Conservation (phyloP, 2,329 filamentous ascomycete genomes). For the Fusarium sp. region DNA sequence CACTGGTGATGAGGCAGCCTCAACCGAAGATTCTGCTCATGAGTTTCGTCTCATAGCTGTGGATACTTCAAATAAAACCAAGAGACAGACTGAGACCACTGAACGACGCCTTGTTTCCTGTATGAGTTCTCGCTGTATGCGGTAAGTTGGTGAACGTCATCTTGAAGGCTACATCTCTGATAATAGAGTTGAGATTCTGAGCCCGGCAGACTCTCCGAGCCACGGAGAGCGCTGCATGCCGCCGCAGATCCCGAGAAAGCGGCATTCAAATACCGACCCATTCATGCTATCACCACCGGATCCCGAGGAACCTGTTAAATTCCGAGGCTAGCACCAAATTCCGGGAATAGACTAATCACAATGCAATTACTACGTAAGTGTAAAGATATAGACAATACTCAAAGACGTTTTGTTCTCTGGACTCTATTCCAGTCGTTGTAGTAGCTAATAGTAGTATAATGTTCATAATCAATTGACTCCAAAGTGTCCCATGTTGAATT, state of each 20-base stretch:
- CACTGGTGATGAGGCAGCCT: neutral
- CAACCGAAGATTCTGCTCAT: neutral
- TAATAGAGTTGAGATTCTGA: neutral
- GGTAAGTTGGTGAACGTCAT: neutral
- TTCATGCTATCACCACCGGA: neutral
- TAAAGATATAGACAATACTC: neutral
- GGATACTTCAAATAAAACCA: neutral
- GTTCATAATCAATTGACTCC: constrained; percentile 18
- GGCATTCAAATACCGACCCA: constrained; percentile 7
- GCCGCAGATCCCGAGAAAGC: neutral
- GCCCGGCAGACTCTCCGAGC: constrained; percentile 8
- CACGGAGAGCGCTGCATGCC: neutral
- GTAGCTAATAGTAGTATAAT: constrained; percentile 7
- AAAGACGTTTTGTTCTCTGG: constrained; percentile 17
- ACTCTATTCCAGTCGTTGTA: constrained; percentile 8
- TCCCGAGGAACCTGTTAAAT: constrained; percentile 3
- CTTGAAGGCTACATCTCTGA: neutral
- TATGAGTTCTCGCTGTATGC: neutral
- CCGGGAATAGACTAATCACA: neutral
- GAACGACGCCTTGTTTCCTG: neutral
- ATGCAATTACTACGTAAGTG: neutral
- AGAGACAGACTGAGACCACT: too few species aligned
- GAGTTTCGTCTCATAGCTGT: neutral
- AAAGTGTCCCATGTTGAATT: constrained; percentile 37
- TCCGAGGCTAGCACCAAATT: constrained; percentile 6